phyloP scores from a whole-genome alignment of 192 early-diverging fungal genomes.

The Chytriomyces sp. region DNA sequence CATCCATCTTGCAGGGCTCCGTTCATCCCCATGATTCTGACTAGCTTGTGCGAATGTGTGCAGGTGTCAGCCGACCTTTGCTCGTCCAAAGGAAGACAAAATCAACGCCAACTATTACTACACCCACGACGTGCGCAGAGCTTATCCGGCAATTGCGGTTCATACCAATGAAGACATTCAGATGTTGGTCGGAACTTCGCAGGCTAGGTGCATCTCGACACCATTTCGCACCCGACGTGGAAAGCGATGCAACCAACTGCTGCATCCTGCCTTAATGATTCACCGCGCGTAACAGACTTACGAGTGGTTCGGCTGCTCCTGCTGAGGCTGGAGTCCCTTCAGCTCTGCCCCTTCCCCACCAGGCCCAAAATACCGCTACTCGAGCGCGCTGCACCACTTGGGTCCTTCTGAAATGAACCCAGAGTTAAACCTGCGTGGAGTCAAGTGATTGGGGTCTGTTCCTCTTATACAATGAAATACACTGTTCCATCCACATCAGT shows the following conservation, averaged over 20 bases:
- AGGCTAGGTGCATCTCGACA: constrained; percentile 7
- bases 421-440: constrained; percentile 42
- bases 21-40: neutral
- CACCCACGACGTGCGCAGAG: constrained; percentile 86
- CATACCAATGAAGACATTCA: constrained; percentile 71
- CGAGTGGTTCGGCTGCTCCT: neutral
- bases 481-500: too few relatives aligned
- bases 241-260: too few relatives aligned
- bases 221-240: too few relatives aligned
- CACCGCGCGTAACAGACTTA: too few relatives aligned
- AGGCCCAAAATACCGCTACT: constrained; percentile 43
- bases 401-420: constrained; percentile 47
- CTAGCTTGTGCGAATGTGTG: neutral
- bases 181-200: constrained; percentile 25
- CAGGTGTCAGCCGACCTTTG: constrained; percentile 46
- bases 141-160: constrained; percentile 84
- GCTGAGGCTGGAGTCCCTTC: neutral
- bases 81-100: constrained; percentile 20
- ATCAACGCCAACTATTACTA: constrained; percentile 88
- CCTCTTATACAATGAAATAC: too few relatives aligned
- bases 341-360: constrained; percentile 38
- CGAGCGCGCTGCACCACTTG: constrained; percentile 36
- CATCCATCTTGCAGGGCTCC: neutral
- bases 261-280: neutral
- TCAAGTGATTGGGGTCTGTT: constrained; percentile 34